Base-by-base conservation (phyloP, 2,329 filamentous ascomycete species). In the Microdochium nivale region DNA sequence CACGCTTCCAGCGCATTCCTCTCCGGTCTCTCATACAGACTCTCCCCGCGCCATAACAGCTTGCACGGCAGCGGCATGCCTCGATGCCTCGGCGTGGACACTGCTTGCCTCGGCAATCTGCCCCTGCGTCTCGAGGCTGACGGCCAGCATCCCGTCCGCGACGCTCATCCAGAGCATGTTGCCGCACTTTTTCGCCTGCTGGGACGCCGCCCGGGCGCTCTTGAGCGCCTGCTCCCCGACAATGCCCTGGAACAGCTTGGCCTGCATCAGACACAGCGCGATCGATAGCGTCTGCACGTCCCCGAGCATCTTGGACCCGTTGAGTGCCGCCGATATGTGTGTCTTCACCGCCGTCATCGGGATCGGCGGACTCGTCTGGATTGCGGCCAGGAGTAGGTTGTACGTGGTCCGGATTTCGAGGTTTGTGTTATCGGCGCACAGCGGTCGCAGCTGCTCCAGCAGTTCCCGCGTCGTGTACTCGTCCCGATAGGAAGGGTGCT, bases 241-340 rank as follows among this genome's bases (percentile, higher is more conserved):
- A 14, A 91, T 86, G 53, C 87, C 86, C 47, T 86, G 84, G 67
- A 91, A 96, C 61, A 96, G 87, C 49, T 84, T 81, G 62, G 80
- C 83, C 50, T 87, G 86, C 87, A 96, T 95, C 57, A 94, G 84
- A 58, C 84, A 90, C 53, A 96, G 80, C 5, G 87, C 84, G 56
- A 96, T 87, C 48, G 85, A 85, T n/a, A 90, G 78, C 51, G 91
- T 86, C 57, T 95, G 87, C 27, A 81, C 81, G 64, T 96, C 96
- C 51, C 77, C 76, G 9, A 86, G 83, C 8, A 75, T 73, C 56
- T 86, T 85, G 13, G 88, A 85, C 2, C 83, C 81, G 37, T 79
- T 77, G 43, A 96, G 77, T 2, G 90, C 87, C 37, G 78, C 76
- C 54, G 88, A 83, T 51, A 96, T 84, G 61, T 86, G 83, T 40